Evolutionary conservation across 2,329 filamentous ascomycete genomes (phyloP).

Genomic region (Epichloe sibirici): DNA sequence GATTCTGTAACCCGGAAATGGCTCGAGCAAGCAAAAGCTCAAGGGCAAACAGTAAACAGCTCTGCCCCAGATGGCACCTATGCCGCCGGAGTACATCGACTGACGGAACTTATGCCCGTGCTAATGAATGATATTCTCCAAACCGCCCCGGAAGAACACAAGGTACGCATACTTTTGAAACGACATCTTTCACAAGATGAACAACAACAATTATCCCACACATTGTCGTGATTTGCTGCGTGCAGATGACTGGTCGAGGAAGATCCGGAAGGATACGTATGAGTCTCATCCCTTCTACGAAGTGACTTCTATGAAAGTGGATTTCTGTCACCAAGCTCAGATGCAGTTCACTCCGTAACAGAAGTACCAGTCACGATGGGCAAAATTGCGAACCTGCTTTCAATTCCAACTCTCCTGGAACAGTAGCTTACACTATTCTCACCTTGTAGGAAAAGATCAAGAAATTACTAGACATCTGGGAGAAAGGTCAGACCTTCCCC

Average conservation of each 20-base stretch:
- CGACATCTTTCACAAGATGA: neutral
- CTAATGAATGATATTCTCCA: constrained; percentile 93
- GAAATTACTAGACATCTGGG: constrained; percentile 96
- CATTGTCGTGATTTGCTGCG: constrained; percentile 1
- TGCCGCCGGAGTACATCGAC: constrained; percentile 89
- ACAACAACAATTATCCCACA: neutral
- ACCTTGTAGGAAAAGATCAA: constrained; percentile 75
- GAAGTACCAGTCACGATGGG: constrained; percentile 12
- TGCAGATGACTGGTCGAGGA: neutral
- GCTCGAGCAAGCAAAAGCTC: constrained; percentile 86
- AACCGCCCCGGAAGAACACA: constrained; percentile 83
- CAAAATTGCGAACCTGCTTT: constrained; percentile 11
- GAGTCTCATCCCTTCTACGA: neutral
- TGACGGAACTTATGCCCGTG: constrained; percentile 85
- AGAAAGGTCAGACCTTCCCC: constrained; percentile 88
- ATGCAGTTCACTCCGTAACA: neutral
- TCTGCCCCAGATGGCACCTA: constrained; percentile 82
- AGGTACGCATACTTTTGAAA: constrained; percentile 55
- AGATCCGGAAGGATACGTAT: neutral
- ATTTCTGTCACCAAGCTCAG: neutral
- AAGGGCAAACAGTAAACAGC: constrained; percentile 70
- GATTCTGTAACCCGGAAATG: constrained; percentile 98
- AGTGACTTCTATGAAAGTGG: neutral
- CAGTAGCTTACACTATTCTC: constrained; percentile 28
- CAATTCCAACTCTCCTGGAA: constrained; percentile 9